A percentile compares a stretch with the other conserved stretches of the same genome.
phyloP scores from a whole-genome alignment of 805 yeast genomes.

The Candida manassasensis region DNA sequence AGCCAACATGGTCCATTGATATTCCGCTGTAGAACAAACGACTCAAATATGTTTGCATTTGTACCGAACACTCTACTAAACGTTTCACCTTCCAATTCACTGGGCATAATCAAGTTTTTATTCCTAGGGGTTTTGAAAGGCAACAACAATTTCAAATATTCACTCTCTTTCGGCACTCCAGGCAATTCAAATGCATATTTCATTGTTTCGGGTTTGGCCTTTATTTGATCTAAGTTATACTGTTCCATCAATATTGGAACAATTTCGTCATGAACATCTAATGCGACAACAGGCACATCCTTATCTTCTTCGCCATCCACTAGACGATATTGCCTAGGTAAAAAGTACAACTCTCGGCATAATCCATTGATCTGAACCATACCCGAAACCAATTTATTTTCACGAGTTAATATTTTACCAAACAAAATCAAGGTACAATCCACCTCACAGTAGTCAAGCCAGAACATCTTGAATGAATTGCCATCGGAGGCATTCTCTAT shows the following conservation, averaged over 20 bases:
- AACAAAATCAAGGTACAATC: conserved; percentile 65
- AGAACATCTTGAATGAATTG: conserved; percentile 65
- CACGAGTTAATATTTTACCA: conserved; percentile 68
- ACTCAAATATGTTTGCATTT: conserved; percentile 69
- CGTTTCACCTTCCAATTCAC: conserved; percentile 68
- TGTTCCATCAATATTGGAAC: conserved; percentile 58
- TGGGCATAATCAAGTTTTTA: conserved; percentile 46
- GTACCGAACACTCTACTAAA: conserved; percentile 79
- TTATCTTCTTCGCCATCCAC: conserved; percentile 38
- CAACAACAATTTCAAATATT: conserved; percentile 71
- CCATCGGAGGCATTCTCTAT: conserved; percentile 22
- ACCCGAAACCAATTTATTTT: conserved; percentile 61
- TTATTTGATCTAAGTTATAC: conserved; percentile 57
- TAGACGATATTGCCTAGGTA: conserved; percentile 55
- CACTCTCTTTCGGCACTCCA: conserved; percentile 72
- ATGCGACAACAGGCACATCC: conserved; percentile 40
- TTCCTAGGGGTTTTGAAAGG: conserved; percentile 68
- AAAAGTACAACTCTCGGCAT: conserved; percentile 65
- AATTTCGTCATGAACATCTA: conserved; percentile 77
- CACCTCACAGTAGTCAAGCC: conserved; percentile 86
- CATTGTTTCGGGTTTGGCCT: conserved; percentile 65
- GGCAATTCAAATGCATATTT: conserved; percentile 88
- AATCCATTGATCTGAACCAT: conserved; percentile 72
- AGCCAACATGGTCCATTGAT: conserved; percentile 99
- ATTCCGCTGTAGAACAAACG: conserved; percentile 74